Conservation (phyloP, 345 rosid genomes). For the Arabis hirsuta region DNA sequence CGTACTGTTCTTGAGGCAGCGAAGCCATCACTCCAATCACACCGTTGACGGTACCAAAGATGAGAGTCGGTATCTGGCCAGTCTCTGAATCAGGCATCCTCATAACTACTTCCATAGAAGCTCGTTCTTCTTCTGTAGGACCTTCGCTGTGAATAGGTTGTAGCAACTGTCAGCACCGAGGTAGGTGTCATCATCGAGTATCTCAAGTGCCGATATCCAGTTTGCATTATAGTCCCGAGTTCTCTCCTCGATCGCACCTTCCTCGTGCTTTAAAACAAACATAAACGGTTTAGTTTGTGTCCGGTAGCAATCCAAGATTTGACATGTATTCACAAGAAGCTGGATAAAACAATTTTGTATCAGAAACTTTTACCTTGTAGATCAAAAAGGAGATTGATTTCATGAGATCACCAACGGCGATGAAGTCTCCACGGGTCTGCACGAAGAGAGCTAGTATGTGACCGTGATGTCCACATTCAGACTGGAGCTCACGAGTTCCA, state of each 20-base stretch:
- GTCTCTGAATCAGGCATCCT: constrained; percentile 86
- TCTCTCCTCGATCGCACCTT: constrained; percentile 87
- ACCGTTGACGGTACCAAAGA: constrained; percentile 85
- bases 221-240: constrained; percentile 89
- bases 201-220: constrained; percentile 96
- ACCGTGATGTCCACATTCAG: constrained; percentile 92
- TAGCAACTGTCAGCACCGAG: constrained; percentile 84
- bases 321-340: constrained; percentile 1
- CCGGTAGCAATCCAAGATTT: background rate
- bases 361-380: constrained; percentile 65
- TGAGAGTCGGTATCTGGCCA: constrained; percentile 85
- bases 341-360: constrained; percentile 6
- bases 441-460: constrained; percentile 91
- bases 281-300: constrained; percentile 2
- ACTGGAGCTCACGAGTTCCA: constrained; percentile 79
- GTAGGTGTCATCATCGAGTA: constrained; percentile 83
- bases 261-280: constrained; percentile 67
- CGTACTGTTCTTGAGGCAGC: constrained; percentile 74
- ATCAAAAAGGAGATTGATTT: constrained; percentile 88
- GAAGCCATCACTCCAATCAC: constrained; percentile 95
- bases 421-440: constrained; percentile 95
- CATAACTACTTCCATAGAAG: constrained; percentile 89
- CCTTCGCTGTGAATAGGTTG: constrained; percentile 88
- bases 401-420: constrained; percentile 94
- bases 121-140: constrained; percentile 81